Evolutionary conservation across 1,284 basidiomycete species (phyloP).

Genomic region (Mycena sp.): DNA sequence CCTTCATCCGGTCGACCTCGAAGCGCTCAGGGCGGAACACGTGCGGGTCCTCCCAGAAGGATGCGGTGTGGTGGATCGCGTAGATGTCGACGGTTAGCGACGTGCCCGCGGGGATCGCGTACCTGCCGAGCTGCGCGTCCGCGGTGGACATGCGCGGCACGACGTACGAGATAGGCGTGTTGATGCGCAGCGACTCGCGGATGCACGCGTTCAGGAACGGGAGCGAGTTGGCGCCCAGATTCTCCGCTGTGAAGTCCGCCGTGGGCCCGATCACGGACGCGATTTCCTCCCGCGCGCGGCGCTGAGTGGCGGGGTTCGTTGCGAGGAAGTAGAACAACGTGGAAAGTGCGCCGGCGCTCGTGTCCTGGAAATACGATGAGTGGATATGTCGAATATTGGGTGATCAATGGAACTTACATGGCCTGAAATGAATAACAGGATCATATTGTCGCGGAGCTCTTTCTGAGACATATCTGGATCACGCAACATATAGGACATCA

Average conservation of each 20-base stretch:
- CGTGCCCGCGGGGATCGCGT: constrained; percentile 32
- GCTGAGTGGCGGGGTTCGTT: constrained; percentile 40
- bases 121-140: constrained; percentile 24
- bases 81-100: constrained; percentile 42
- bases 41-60: constrained; percentile 28
- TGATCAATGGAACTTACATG: constrained; percentile 33
- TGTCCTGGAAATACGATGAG: constrained; percentile 36
- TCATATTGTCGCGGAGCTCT: constrained; percentile 44
- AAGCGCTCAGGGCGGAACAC: constrained; percentile 20
- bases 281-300: constrained; percentile 37
- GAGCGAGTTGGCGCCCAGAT: constrained; percentile 31
- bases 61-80: constrained; percentile 40
- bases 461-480: constrained; percentile 29
- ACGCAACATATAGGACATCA: constrained; percentile 45
- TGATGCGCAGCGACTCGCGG: constrained; percentile 45
- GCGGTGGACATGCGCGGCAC: constrained; percentile 37
- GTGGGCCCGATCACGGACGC: neutral
- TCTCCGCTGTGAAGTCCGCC: constrained; percentile 38
- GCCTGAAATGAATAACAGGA: constrained; percentile 45
- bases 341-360: constrained; percentile 44
- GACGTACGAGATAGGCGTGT: constrained; percentile 41
- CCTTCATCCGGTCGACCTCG: constrained; percentile 7
- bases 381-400: neutral
- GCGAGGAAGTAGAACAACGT: constrained; percentile 44
- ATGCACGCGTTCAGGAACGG: constrained; percentile 44